Percentiles rank a stretch among this genome's conserved stretches.
Conservation (phyloP, 106 monocot species). For the Phalaenopsis aphrodite region DNA sequence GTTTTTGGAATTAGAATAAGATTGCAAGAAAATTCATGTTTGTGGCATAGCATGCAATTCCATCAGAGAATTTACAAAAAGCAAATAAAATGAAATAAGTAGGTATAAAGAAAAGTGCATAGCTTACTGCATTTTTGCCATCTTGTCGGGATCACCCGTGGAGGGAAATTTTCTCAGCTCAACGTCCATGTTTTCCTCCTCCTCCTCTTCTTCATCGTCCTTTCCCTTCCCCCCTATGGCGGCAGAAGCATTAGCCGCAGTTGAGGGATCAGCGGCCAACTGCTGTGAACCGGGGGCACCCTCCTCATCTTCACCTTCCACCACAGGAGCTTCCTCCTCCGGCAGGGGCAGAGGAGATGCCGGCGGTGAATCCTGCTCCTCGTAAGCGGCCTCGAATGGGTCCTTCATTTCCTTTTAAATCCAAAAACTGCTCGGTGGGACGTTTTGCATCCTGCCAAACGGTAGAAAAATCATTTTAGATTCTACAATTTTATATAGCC, state of each 20-base stretch:
- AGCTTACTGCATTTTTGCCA: constrained; percentile 80
- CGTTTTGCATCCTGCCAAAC: no score
- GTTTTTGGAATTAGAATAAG: background rate
- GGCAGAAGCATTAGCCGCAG: constrained; percentile 7
- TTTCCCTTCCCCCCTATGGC: constrained; percentile 28
- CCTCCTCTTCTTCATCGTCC: constrained; percentile 80
- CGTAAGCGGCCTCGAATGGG: constrained; percentile 79
- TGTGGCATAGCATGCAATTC: background rate
- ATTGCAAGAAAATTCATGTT: background rate
- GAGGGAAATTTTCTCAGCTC: constrained; percentile 64
- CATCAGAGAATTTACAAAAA: background rate
- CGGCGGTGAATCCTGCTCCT: constrained; percentile 81
- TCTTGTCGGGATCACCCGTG: constrained; percentile 67
- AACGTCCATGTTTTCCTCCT: constrained; percentile 82
- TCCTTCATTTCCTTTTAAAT: constrained; percentile 49
- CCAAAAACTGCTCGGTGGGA: background rate
- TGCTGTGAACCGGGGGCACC: constrained; percentile 6
- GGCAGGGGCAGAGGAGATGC: constrained; percentile 48
- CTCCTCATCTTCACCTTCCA: constrained; percentile 36
- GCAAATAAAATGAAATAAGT: background rate
- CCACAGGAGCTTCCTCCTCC: constrained; percentile 32
- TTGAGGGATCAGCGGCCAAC: constrained; percentile 9
- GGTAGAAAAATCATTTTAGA: no score
- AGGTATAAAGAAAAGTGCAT: background rate
- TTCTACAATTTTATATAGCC: no score